Conservation (phyloP, 129 eudicot species). For the Silybum marianum region DNA sequence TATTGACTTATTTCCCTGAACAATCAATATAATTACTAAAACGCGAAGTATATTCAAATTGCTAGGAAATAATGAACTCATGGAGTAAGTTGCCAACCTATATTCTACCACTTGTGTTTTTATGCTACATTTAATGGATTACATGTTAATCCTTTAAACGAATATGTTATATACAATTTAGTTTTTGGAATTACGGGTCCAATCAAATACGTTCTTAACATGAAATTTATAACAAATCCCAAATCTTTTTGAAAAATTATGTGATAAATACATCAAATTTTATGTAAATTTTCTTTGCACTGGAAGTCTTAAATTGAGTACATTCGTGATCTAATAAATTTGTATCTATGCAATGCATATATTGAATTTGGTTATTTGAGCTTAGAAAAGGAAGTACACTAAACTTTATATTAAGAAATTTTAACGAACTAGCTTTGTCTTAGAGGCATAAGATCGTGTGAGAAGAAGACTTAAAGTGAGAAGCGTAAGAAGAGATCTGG, state of each 20-base stretch:
- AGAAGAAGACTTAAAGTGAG: too few species aligned
- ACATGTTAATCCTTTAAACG: neutral
- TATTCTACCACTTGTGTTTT: neutral
- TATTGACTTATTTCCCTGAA: neutral
- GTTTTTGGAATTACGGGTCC: neutral
- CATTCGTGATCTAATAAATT: constrained; percentile 6
- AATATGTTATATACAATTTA: neutral
- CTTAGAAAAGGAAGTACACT: neutral
- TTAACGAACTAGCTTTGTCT: neutral
- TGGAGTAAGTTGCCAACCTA: neutral
- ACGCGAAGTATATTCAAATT: neutral
- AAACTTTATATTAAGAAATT: neutral
- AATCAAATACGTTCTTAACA: neutral
- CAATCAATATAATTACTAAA: neutral
- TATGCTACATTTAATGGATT: neutral
- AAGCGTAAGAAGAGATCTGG: too few species aligned
- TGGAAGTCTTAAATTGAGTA: neutral
- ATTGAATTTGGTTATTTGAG: neutral
- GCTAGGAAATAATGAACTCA: neutral
- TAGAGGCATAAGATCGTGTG: too few species aligned
- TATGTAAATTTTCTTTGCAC: neutral
- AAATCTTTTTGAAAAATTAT: neutral
- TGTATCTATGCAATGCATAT: neutral
- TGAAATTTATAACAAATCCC: neutral
- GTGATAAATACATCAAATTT: neutral